Evolutionary conservation across 352 stramenopile genomes (phyloP), one percentile per base, ranked within the genome.

Genomic region (Aphanomyces invadans): DNA sequence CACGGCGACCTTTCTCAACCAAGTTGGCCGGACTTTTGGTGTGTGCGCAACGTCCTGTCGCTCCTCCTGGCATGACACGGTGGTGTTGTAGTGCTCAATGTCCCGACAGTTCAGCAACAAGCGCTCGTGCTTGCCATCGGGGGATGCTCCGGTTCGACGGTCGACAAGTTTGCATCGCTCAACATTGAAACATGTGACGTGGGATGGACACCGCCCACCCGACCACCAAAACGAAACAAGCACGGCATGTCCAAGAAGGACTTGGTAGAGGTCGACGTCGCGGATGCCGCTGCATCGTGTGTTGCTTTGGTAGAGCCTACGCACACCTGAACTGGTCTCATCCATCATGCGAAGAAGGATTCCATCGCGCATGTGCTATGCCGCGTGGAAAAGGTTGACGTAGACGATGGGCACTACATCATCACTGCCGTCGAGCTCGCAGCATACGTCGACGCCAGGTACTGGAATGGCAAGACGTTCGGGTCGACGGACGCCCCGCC

Each of bases 401-500:
- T 79, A 44, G 79, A 88, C 55, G 82, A 90, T 60, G 83, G 83
- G 7, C 83, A 95, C 55, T 74, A 80, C 60, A 69, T 90, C 44
- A 63, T 92, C 32, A 78, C 81, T n/a, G 89, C 82, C 66, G 74
- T 73, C 15, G 78, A 89, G 63, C 70, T 90, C 10, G 79, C 76
- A 15, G 83, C 75, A 2, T 89, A 78, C 78, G 75, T 73, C 52
- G 76, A 71, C 38, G 70, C 48, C n/a, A 62, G 63, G 4, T 95
- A 95, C 62, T 95, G 86, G 86, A 77, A 95, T 67, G 83, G 83
- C 45, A 83, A 86, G 56, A 87, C 85, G 52, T 92, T 95, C 55
- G 78, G 87, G 46, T 75, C 83, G 3, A 72, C 70, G 54, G 46
- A 65, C 2, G 45, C 25, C 23, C 19, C 64, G 52, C 76, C 83